Evolutionary conservation across 306 rosid species (phyloP), one percentile per base, ranked within the genome.

Genomic region (Dalbergia oliveri): DNA sequence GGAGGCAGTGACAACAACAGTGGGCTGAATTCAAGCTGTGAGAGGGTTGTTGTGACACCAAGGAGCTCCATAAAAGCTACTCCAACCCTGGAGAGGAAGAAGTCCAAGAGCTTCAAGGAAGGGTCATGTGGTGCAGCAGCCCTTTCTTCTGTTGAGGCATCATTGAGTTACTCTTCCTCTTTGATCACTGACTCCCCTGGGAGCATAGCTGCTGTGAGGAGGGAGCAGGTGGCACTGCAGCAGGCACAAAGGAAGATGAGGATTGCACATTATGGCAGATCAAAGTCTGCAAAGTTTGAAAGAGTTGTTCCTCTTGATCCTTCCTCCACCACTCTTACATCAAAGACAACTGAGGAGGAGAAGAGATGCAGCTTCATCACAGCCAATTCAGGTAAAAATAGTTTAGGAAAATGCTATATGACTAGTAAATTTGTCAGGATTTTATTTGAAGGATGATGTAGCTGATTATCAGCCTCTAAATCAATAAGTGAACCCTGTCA

Each of bases 181-280:
- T 61, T 93, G 85, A 93, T 95, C 79, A 93, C 92, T 31, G 97
- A 92, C 34, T 83, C 98, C 31, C 98, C 98, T 4, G 98, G 98
- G n/a, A 94, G 94, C 82, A 92, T 94, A 41, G 98, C 98, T 54
- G 97, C 94, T 23, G 97, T 78, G 73, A 94, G 98, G 77, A 89
- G 98, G 78, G 95, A 94, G 45, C 98, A 94, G 49, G 72, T 94
- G 88, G 98, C 98, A 26, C 90, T 89, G 43, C 94, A 91, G 11
- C 98, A 94, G 44, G 94, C 97, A 3, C 97, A 96, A 47, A 91
- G 98, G 45, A 96, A 96, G 80, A 88, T 93, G 94, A 89, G 70
- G 87, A 96, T 90, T 73, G 97, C 98, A 2, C 98, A 96, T 87
- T 96, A 96, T 82, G 99, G 99, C 82, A 90, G 99, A 85, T 96